A percentile compares a stretch with the other conserved stretches of the same genome.
Conservation (phyloP, 2,329 filamentous ascomycete genomes). For the Penicillium sp. region DNA sequence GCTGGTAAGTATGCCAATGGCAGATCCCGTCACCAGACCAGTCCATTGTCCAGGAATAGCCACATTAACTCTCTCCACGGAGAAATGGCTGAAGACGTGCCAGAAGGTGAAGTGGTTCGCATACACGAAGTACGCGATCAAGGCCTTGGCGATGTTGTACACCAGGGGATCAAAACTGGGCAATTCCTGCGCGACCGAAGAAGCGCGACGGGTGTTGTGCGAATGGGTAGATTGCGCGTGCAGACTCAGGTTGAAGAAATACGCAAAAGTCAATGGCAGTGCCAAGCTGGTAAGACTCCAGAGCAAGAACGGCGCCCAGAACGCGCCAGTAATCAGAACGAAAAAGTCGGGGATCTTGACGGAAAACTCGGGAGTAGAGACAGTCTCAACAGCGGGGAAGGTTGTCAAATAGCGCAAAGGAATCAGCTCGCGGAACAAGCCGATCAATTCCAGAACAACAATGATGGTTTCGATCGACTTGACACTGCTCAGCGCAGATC, state of each 20-base stretch:
- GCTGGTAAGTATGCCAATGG: slow-evolving; percentile 39
- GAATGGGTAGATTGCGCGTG: slow-evolving; percentile 34
- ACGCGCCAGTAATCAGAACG: slow-evolving; percentile 66
- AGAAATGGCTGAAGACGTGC: slow-evolving; percentile 31
- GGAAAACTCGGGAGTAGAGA: slow-evolving; percentile 56
- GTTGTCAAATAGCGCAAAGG: slow-evolving; percentile 69
- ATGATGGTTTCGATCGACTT: slow-evolving; percentile 66
- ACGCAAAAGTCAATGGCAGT: slow-evolving; percentile 68
- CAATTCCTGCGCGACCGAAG: slow-evolving; percentile 20
- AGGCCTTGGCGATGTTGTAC: slow-evolving; percentile 83
- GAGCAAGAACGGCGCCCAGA: slow-evolving; percentile 77
- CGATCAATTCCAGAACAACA: slow-evolving; percentile 65
- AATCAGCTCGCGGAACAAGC: slow-evolving; percentile 67
- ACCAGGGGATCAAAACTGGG: slow-evolving; percentile 71
- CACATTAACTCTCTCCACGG: slow-evolving; percentile 35
- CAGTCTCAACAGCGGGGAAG: slow-evolving; percentile 57
- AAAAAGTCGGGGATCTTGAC: slow-evolving; percentile 78
- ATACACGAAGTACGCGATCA: slow-evolving; percentile 79
- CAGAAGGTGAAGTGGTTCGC: slow-evolving; percentile 45
- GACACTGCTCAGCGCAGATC: slow-evolving; percentile 65
- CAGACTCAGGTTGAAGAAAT: slow-evolving; percentile 83
- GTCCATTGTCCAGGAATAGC: slow-evolving; percentile 36
- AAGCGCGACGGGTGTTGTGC: slow-evolving; percentile 23
- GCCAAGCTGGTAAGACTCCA: slow-evolving; percentile 72
- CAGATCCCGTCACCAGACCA: slow-evolving; percentile 39